Evolutionary conservation across 2,329 filamentous ascomycete genomes (phyloP), one percentile per base, ranked within the genome.

Genomic region (Hirsutella rhossiliensis): DNA sequence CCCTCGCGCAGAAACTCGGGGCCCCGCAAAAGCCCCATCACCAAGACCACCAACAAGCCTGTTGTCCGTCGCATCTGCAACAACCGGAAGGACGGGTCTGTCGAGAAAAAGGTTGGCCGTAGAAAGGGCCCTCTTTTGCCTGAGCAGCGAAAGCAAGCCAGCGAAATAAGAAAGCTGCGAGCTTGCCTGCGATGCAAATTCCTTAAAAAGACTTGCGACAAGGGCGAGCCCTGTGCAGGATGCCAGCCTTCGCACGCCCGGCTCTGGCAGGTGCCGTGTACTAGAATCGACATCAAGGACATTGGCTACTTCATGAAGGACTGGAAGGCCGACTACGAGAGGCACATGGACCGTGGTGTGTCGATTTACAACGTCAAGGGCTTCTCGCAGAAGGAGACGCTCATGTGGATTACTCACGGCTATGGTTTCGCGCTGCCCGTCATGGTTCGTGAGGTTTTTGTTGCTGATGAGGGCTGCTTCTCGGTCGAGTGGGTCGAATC

Each of bases 301-400:
- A 94, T 97, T 57, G 86, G 81, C 38, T 95, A 94, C 66, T 97
- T 97, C 72, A 92, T 96, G 86, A 96, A 96, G 73, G 90, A 96
- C 65, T 97, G 89, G 89, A 94, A 90, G 68, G 89, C 88, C 38
- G 90, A 97, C 63, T 95, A 92, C 56, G 88, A 95, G 67, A 83
- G 88, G 54, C 89, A 96, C 61, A 78, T 92, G 54, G 84, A 79
- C 50, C 79, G 86, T 46, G 87, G 86, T 44, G 87, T 96, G 60
- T 94, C 88, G 2, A 84, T 95, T 41, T 89, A 84, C 65, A 96
- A 96, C 59, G 92, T 96, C 69, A 95, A 94, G 71, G 89, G 89
- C 42, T 82, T 82, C 51, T 68, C 77, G 13, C 70, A 73, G 49
- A 80, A 79, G 62, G 79, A 82, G 63, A 76, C 72, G 0, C 61